Evolutionary conservation across 2,329 filamentous ascomycete genomes (phyloP), one percentile per base, ranked within the genome.

Genomic region (Conoideocrella luteorostrata): DNA sequence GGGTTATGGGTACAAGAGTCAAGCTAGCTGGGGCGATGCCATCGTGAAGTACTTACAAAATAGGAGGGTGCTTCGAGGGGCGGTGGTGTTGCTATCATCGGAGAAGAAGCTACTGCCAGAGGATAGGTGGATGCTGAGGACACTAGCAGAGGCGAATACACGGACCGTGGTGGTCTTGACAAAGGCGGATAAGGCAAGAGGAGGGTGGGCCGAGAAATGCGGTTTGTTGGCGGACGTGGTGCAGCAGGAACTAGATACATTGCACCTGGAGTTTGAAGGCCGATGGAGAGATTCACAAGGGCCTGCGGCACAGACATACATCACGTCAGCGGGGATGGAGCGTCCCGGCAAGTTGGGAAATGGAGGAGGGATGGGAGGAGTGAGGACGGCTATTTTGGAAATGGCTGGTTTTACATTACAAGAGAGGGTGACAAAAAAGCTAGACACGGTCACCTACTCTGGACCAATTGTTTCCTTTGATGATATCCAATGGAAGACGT

Each of bases 141-240:
- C 74, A 35, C 61, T 80, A 50, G 63, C 70, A 39, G 59, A 67
- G 39, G 62, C 66, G 4, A 65, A 66, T 9, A 64, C 71, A 23
- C 63, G 63, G 41, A 75, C 73, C 1, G 54, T 69, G 6, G 67
- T 79, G 1, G 67, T 79, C 4, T 56, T 81, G 39, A 80, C 77
- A 10, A 79, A 79, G 58, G 73, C 71, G 12, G 77, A 80, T 52
- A 78, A 78, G 50, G 57, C 52, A 34, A 59, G 55, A 23, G 53
- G 53, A 10, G 51, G 39, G 2, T 66, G 62, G 63, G 46, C 47
- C 6, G 46, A 45, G 10, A 45, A 43, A 17, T 67, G 64, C 46
- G 43, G 43, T 5, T 33, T 41, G 2, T 49, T 63, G 30, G 60
- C 60, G 0, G 45, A 41, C 4, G 47, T 50, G 23, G 44, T 67